Base-by-base conservation (phyloP, 805 yeast species). In the Blastobotrys muscicola region DNA sequence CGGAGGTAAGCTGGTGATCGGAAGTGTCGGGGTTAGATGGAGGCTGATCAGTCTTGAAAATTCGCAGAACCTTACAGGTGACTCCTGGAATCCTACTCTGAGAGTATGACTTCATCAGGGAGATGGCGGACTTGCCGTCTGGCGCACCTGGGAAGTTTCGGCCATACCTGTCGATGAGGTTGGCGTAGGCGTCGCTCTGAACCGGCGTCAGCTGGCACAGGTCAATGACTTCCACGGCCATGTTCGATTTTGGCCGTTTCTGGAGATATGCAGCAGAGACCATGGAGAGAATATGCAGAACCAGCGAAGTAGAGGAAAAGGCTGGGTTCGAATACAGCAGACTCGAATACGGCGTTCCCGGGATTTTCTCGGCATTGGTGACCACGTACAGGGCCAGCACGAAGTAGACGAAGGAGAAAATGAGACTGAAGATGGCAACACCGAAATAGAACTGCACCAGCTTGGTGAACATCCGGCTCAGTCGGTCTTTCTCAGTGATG, bases 41-140 rank as follows among this genome's bases (percentile, higher is more conserved):
- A 4, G 26, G 6, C 3, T 26, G 30, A 8, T 26, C 32, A 4
- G 53, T 56, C 39, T 56, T 59, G 42, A 50, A 62, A 0, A 62
- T 61, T 7, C 67, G 53, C 13, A 62, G 46, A 3, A 62, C 65
- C 29, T 48, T 43, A 48, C 65, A 59, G 9, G 47, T 42, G 57
- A 62, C 52, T 13, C 48, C 47, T 3, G 41, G 47, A 46, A 59
- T 53, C 3, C 56, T 29, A 12, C 61, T 55, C 11, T 38, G 41
- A 3, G 53, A 45, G 42, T 60, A 62, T 1, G 66, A 61, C 44
- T 44, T 45, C 55, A 62, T 55, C 39, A 62, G 46, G 3, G 62
- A 55, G 5, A 62, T 41, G 4, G 66, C 67, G 37, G 59, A 49
- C 10, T 41, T 46, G n/a, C 67, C 67, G 4, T 51, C 48, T 2